A percentile compares a stretch with the other conserved stretches of the same genome.
These are phyloP conservation scores for Parietaria judaica DNA, from an alignment of 306 rosid species.

Conservation along the genomic window DNA sequence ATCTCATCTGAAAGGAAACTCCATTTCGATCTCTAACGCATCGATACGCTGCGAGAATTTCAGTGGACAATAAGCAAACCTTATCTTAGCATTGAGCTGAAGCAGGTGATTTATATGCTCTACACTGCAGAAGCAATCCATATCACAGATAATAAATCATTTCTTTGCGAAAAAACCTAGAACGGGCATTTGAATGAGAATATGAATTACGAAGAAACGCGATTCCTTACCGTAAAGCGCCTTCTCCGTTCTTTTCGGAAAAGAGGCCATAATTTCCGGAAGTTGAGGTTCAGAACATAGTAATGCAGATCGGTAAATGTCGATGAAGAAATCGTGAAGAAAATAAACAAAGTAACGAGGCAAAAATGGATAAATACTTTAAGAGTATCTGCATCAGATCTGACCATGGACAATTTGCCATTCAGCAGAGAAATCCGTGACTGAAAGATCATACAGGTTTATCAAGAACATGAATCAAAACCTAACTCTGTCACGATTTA, in stretches of 20 bases:
- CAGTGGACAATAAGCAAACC: constrained; percentile 28
- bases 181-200: not conserved
- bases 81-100: constrained; percentile 53
- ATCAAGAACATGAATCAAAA: constrained; percentile 1
- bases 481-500: constrained; percentile 3
- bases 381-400: constrained; percentile 55
- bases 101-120: constrained; percentile 41
- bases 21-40: not conserved
- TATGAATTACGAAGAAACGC: constrained; percentile 4
- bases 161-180: not conserved
- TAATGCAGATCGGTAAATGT: constrained; percentile 13
- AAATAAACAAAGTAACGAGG: not conserved
- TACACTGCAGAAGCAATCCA: constrained; percentile 37
- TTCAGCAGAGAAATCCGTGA: constrained; percentile 57
- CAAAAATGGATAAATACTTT: constrained; percentile 34
- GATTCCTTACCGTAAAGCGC: constrained; percentile 35
- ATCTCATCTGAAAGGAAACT: not conserved
- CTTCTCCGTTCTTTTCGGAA: constrained; percentile 39
- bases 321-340: not conserved
- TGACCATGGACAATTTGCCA: constrained; percentile 38
- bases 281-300: constrained; percentile 10
- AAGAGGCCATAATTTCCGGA: constrained; percentile 21
- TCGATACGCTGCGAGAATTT: too few species aligned
- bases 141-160: not conserved
- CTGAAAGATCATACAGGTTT: constrained; percentile 25